Evolutionary conservation across 371 early-diverging fungal species (phyloP), one percentile per base, ranked within the genome.

Genomic region (Zychaea mexicana): DNA sequence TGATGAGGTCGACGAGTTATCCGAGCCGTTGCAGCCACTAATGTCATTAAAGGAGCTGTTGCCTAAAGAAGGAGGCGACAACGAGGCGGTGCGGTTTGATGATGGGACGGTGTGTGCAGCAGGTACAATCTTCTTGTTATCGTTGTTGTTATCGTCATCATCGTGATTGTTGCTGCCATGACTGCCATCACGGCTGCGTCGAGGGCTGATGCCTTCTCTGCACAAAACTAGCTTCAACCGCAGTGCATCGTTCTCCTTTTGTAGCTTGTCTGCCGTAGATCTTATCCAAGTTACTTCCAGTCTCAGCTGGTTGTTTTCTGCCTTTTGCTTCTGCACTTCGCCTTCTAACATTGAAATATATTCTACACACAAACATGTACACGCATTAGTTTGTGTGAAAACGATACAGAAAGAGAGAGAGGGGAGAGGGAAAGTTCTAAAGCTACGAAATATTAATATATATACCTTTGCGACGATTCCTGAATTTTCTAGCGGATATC

Each of bases 401-500:
- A n/a, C n/a, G n/a, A n/a, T n/a, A n/a, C n/a, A n/a, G n/a, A n/a
- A n/a, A n/a, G n/a, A n/a, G n/a, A n/a, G n/a, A n/a, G n/a, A n/a
- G n/a, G n/a, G n/a, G n/a, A n/a, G n/a, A n/a, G n/a, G n/a, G n/a
- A n/a, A 64, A 63, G 12, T 26, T 21, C 8, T 26, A 32, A 15
- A 32, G 9, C 56, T 9, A 9, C 28, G 9, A 26, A 30, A 26
- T 15, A 2, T 32, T 57, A 24, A 9, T 9, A 22, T 3, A 55
- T 71, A 69, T 83, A 90, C 92, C 93, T 78, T 95, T 95, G 79
- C 94, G 80, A 47, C 95, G 85, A 59, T 90, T 89, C 42, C 96
- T 85, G 70, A 95, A 95, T 71, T 92, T 92, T 61, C 96, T 80
- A 15, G 96, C 96, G n/a, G 93, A 93, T 32, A 94, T 89, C 72